Evolutionary conservation across 1,284 basidiomycete genomes (phyloP).

Genomic region (Apiotrichum siamense): DNA sequence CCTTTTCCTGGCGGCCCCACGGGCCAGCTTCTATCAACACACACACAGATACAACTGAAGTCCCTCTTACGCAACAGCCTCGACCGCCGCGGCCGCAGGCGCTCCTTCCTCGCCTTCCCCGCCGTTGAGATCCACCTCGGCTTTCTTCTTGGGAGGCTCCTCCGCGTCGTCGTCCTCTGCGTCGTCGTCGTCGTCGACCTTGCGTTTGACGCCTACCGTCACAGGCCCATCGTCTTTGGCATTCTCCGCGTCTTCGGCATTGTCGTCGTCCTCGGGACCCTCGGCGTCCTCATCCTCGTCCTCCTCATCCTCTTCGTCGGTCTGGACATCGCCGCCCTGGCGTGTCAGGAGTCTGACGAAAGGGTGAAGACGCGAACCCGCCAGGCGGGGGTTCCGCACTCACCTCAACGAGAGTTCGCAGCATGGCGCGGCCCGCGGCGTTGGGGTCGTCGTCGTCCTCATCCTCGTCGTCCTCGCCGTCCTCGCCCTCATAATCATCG

Average conservation of each 20-base stretch:
- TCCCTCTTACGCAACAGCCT: not conserved
- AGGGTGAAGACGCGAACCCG: too few species aligned
- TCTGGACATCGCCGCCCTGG: constrained; percentile 7
- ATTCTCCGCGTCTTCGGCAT: constrained; percentile 1
- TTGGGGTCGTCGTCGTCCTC: constrained; percentile 17
- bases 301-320: constrained; percentile 13
- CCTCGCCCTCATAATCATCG: constrained; percentile 6
- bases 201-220: constrained; percentile 16
- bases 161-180: not conserved
- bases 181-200: constrained; percentile 11
- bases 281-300: constrained; percentile 7
- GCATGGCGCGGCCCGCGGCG: constrained; percentile 15
- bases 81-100: not conserved
- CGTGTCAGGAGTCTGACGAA: too few species aligned
- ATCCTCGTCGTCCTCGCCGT: constrained; percentile 10
- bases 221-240: constrained; percentile 1
- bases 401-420: constrained; percentile 16
- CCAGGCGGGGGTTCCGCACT: not conserved
- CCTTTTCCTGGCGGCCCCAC: too few species aligned
- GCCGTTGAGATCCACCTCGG: constrained; percentile 1
- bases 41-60: too few species aligned
- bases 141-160: constrained; percentile 4
- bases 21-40: not conserved
- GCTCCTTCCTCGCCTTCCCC: constrained; percentile 8
- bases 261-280: constrained; percentile 1